These are phyloP conservation scores for Metarhizium album DNA, from an alignment of 2,329 filamentous ascomycete genomes.

Conservation along the genomic window DNA sequence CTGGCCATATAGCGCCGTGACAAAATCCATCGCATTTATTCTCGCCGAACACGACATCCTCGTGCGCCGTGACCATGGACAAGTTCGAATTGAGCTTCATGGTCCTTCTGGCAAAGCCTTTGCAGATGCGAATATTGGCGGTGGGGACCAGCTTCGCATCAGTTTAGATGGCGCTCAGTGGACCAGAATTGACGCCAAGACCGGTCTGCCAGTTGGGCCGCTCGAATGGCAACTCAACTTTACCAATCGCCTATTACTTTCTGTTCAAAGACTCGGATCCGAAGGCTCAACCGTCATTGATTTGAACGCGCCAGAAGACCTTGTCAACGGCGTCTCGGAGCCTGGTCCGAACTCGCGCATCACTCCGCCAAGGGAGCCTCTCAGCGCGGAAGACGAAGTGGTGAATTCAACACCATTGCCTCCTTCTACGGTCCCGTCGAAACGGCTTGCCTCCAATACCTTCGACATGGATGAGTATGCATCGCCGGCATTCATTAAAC, in stretches of 20 bases:
- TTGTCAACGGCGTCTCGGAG: conserved; percentile 8
- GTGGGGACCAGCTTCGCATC: conserved; percentile 65
- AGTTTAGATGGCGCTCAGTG: conserved; percentile 60
- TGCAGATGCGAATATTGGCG: conserved; percentile 56
- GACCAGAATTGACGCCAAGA: conserved; percentile 39
- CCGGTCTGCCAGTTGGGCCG: conserved; percentile 37
- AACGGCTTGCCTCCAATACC: conserved; percentile 23
- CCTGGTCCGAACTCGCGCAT: not conserved
- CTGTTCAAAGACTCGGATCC: conserved; percentile 31
- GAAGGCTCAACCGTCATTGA: conserved; percentile 38
- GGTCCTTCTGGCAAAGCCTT: conserved; percentile 61
- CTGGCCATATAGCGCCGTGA: conserved; percentile 83
- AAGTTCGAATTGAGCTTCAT: conserved; percentile 68
- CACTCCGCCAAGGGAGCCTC: not conserved
- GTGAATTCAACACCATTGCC: conserved; percentile 6
- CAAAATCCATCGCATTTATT: conserved; percentile 62
- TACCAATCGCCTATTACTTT: conserved; percentile 35
- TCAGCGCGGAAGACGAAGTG: not conserved
- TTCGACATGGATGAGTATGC: conserved; percentile 46
- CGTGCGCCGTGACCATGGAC: conserved; percentile 63
- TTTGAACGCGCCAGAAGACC: conserved; percentile 29
- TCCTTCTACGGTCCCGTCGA: conserved; percentile 15
- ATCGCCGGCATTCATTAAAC: conserved; percentile 73
- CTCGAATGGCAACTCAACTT: conserved; percentile 51
- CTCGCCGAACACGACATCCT: conserved; percentile 79